These are phyloP conservation scores for Diutina siamensis DNA, from an alignment of 1,139 yeast genomes.

Conservation along the genomic window DNA sequence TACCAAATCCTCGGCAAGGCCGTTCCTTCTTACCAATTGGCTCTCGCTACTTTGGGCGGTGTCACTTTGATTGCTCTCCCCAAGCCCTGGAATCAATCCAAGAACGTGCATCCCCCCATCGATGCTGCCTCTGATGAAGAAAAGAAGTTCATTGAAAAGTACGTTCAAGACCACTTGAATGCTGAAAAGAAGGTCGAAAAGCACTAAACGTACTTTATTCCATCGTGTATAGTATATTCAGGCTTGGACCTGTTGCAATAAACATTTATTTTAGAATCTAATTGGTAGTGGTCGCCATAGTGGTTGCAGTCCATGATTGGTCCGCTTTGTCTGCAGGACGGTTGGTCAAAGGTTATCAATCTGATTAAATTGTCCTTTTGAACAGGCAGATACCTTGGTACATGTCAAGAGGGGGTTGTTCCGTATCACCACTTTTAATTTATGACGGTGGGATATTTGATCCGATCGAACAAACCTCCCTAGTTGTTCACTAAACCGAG, in stretches of 20 bases:
- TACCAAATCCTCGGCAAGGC: slow-evolving; percentile 68
- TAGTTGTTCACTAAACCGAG: neutral
- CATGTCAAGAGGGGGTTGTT: neutral
- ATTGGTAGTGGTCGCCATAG: neutral
- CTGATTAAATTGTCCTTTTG: too few species aligned
- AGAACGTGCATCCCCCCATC: slow-evolving; percentile 54
- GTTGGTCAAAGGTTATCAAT: neutral
- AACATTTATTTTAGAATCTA: neutral
- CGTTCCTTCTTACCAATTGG: slow-evolving; percentile 62
- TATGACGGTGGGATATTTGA: neutral
- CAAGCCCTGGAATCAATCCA: slow-evolving; percentile 59
- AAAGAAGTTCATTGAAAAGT: slow-evolving; percentile 47
- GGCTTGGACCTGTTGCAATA: neutral
- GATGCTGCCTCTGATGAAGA: slow-evolving; percentile 79
- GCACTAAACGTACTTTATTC: neutral
- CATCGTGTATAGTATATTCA: neutral
- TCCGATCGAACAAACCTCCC: neutral
- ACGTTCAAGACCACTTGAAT: slow-evolving; percentile 5
- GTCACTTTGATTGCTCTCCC: slow-evolving; percentile 49
- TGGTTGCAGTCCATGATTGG: neutral
- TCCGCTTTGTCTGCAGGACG: neutral
- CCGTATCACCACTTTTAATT: neutral
- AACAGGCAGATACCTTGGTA: too few species aligned
- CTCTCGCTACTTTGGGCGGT: slow-evolving; percentile 57
- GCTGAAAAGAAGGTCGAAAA: slow-evolving; percentile 3